A percentile compares a stretch with the other conserved stretches of the same genome.
Conservation (phyloP, 768 basidiomycete genomes). For the Leccinum sublutescens region DNA sequence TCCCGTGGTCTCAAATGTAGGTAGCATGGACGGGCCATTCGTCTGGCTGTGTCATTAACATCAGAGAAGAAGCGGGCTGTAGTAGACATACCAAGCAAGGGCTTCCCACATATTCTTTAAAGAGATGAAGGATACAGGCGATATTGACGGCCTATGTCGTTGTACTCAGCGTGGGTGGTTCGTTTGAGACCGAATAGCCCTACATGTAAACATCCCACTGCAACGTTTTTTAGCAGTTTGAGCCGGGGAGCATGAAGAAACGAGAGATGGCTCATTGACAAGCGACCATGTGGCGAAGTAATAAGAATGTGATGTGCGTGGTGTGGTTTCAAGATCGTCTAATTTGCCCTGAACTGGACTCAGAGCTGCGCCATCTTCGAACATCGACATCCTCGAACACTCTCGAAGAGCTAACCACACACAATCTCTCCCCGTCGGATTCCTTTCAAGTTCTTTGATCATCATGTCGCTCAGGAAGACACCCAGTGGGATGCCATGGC, state of each 20-base stretch:
- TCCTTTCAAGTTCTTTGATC: neutral
- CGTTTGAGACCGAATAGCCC: slow-evolving; percentile 2
- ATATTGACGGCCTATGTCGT: slow-evolving; percentile 52
- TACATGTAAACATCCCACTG: slow-evolving; percentile 30
- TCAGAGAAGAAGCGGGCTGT: neutral
- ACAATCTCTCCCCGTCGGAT: neutral
- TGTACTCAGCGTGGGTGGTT: slow-evolving; percentile 2
- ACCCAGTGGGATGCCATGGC: slow-evolving; percentile 12
- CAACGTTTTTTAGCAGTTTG: slow-evolving; percentile 20
- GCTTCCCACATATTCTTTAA: slow-evolving; percentile 59
- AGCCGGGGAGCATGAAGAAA: slow-evolving; percentile 13
- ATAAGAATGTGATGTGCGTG: neutral
- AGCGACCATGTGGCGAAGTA: neutral
- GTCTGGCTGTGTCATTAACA: slow-evolving; percentile 42
- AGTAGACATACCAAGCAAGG: slow-evolving; percentile 46
- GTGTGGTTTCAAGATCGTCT: neutral
- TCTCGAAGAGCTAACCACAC: neutral
- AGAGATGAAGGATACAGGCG: slow-evolving; percentile 58
- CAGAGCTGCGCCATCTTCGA: neutral
- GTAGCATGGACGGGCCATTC: slow-evolving; percentile 77
- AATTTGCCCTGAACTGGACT: neutral
- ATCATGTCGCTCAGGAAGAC: slow-evolving; percentile 17
- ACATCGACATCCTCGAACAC: neutral
- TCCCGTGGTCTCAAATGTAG: slow-evolving; percentile 59
- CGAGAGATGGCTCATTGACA: slow-evolving; percentile 18